These are phyloP conservation scores for Solanum neorickii DNA, from an alignment of 257 asterid species.

Conservation along the genomic window DNA sequence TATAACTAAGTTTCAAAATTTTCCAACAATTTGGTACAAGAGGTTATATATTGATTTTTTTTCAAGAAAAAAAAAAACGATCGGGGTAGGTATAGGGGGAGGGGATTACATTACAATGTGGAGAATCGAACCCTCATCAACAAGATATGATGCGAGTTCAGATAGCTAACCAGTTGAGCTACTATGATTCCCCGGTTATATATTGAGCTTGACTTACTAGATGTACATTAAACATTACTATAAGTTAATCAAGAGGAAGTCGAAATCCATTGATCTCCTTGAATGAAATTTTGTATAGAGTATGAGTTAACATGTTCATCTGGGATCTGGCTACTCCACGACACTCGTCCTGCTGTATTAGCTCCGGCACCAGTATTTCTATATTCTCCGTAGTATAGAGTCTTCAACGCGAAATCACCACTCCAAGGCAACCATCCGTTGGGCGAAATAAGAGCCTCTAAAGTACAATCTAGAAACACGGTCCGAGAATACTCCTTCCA, in stretches of 20 bases:
- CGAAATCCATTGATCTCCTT: constrained; percentile 14
- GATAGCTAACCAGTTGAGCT: too few species aligned
- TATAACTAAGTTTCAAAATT: not conserved
- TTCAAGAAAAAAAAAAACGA: too few species aligned
- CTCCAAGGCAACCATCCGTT: constrained; percentile 18
- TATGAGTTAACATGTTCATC: constrained; percentile 8
- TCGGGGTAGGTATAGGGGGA: too few species aligned
- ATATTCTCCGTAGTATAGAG: constrained; percentile 16
- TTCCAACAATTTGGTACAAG: not conserved
- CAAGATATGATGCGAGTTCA: too few species aligned
- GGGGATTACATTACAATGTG: too few species aligned
- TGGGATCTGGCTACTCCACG: constrained; percentile 18
- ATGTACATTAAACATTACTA: not conserved
- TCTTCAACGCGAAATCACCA: constrained; percentile 11
- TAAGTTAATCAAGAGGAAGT: not conserved
- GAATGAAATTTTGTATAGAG: constrained; percentile 14
- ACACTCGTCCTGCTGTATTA: constrained; percentile 2
- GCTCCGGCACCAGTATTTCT: constrained; percentile 8
- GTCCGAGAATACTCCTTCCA: constrained; percentile 26
- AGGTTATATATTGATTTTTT: not conserved
- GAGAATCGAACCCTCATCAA: too few species aligned
- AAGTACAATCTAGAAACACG: constrained; percentile 7
- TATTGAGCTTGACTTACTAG: not conserved
- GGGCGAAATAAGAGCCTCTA: constrained; percentile 5
- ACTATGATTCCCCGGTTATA: too few species aligned